Evolutionary conservation across 129 eudicot species (phyloP), one percentile per base, ranked within the genome.

Genomic region (Pseudognaphalium luteoalbum): DNA sequence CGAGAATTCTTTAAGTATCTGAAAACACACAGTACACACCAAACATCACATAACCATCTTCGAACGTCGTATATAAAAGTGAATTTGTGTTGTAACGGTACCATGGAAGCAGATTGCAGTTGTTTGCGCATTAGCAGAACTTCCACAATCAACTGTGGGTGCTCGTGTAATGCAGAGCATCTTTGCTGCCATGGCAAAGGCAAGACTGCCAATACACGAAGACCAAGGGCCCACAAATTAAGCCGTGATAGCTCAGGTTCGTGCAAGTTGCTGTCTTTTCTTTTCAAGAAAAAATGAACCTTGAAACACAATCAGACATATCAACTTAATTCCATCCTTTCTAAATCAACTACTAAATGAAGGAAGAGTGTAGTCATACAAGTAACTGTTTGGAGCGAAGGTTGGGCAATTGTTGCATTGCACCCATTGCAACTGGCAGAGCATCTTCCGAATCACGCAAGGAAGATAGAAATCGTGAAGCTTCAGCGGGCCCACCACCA

Each of bases 401-500:
- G 72, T 89, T 89, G 66, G 99, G 99, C 78, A 95, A 79, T 29
- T 91, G 97, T 83, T 95, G 99, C 99, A 95, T 95, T 22, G 99
- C 99, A 56, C 99, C 90, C 90, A 95, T 95, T 63, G 95, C 99
- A 76, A 95, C 99, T 7, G 96, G 94, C 42, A 95, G 74, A 64
- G 99, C 99, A 86, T 95, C 99, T 65, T 89, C 87, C 50, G 96
- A 76, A 72, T 95, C 97, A 63, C 97, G 96, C 15, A 95, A 82
- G 50, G 97, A 91, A 47, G 99, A 91, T 19, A 95, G 91, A 80
- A 95, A 95, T 30, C 99, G 92, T 21, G 99, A 95, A 72, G 99
- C 99, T 83, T 95, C 99, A 66, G 99, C 99, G 7, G 99, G 99
- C 60, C 99, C 99, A 0, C 99, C 99, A 57, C 99, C 99, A 69